Conservation (phyloP, 805 yeast species). For the Candida glaebosa region DNA sequence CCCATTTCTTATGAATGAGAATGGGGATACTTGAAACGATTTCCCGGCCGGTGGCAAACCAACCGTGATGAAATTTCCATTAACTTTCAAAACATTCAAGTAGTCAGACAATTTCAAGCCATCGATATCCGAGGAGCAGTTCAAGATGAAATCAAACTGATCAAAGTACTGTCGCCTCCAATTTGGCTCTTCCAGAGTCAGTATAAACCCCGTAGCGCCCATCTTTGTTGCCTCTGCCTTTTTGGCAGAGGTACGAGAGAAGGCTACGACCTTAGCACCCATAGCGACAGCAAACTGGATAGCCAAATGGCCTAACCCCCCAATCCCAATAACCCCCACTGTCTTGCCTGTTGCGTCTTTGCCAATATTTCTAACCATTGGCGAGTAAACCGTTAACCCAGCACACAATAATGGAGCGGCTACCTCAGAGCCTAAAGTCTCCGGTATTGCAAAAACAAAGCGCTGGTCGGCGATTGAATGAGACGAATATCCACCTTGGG, state of each 20-base stretch:
- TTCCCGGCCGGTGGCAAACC: constrained; percentile 26
- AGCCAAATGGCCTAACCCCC: constrained; percentile 65
- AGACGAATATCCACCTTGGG: constrained; percentile 50
- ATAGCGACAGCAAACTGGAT: constrained; percentile 55
- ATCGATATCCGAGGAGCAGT: constrained; percentile 50
- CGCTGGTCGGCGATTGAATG: constrained; percentile 40
- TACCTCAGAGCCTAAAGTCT: constrained; percentile 29
- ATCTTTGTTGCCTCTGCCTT: constrained; percentile 24
- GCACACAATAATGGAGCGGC: constrained; percentile 57
- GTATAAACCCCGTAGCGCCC: constrained; percentile 35
- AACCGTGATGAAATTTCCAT: constrained; percentile 22
- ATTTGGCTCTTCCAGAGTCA: constrained; percentile 46
- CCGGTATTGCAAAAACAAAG: constrained; percentile 48
- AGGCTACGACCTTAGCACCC: constrained; percentile 51
- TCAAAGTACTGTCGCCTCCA: constrained; percentile 30
- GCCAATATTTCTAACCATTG: constrained; percentile 40
- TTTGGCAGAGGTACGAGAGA: constrained; percentile 24
- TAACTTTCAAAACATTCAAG: constrained; percentile 26
- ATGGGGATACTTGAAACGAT: constrained; percentile 17
- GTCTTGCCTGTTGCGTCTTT: constrained; percentile 23
- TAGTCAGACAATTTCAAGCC: constrained; percentile 48
- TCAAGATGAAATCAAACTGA: constrained; percentile 49
- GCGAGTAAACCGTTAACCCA: constrained; percentile 52
- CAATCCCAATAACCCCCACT: constrained; percentile 61
- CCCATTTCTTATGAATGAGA: constrained; percentile 21